Percentiles rank a stretch among this genome's conserved stretches.
Conservation (phyloP, 208 protist genomes). For the Leishmania lainsoni region DNA sequence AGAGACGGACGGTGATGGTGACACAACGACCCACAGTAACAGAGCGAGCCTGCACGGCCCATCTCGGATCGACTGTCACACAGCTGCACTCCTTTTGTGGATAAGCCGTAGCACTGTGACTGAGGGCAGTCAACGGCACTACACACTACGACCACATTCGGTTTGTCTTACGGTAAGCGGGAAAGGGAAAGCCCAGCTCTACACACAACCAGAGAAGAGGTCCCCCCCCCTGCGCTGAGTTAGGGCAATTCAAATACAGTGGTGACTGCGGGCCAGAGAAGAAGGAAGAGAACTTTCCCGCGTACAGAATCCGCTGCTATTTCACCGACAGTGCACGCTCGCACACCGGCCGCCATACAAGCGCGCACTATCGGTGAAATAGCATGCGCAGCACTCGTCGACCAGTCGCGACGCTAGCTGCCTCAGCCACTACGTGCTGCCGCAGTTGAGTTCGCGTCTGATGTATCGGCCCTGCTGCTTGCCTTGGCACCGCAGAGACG, state of each 20-base stretch:
- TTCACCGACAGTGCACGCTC: too few relatives aligned
- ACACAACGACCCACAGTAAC: background rate
- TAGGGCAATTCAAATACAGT: background rate
- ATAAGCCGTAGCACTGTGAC: background rate
- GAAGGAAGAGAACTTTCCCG: background rate
- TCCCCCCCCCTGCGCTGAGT: background rate
- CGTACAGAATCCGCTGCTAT: background rate
- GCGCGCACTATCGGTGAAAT: background rate
- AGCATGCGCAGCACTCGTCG: background rate
- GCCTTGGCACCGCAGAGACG: constrained; percentile 11
- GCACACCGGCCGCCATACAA: background rate
- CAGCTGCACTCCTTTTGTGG: background rate
- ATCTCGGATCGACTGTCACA: background rate
- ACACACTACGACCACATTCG: too few relatives aligned
- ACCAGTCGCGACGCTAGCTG: background rate
- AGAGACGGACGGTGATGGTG: background rate
- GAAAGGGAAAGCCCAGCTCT: too few relatives aligned
- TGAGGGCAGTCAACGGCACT: background rate
- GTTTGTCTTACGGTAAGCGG: too few relatives aligned
- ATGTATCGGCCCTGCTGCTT: constrained; percentile 19
- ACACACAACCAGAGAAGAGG: background rate
- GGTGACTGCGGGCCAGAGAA: background rate
- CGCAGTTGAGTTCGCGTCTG: constrained; percentile 24
- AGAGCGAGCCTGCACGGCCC: background rate
- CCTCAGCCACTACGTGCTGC: background rate